Conservation (phyloP, 306 rosid genomes). For the Ormosia semicastrata region DNA sequence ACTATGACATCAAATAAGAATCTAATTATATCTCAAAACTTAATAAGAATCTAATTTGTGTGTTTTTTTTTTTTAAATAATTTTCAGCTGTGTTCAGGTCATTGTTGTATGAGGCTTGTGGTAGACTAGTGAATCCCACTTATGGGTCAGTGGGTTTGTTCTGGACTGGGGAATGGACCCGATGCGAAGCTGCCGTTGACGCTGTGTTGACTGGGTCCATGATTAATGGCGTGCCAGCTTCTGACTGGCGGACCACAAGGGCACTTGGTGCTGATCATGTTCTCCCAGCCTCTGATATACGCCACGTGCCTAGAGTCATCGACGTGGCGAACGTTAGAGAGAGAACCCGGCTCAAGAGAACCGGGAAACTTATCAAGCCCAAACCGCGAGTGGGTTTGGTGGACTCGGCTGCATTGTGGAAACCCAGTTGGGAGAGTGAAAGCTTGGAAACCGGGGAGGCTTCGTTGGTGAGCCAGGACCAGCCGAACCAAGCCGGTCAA, state of each 20-base stretch:
- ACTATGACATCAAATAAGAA: not conserved
- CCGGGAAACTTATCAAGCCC: not conserved
- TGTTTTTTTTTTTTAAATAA: not conserved
- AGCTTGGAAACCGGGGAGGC: slow-evolving; percentile 23
- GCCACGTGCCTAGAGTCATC: slow-evolving; percentile 41
- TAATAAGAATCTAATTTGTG: not conserved
- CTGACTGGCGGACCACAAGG: not conserved
- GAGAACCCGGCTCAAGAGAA: slow-evolving; percentile 40
- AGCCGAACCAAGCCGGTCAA: not conserved
- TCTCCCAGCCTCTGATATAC: slow-evolving; percentile 31
- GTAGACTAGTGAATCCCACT: slow-evolving; percentile 65
- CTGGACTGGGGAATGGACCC: slow-evolving; percentile 52
- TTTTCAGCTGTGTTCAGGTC: slow-evolving; percentile 58
- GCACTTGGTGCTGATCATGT: not conserved
- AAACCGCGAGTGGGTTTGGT: not conserved
- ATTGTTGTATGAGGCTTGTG: slow-evolving; percentile 66
- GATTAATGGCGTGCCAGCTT: not conserved
- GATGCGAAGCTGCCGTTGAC: slow-evolving; percentile 64
- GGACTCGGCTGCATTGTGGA: not conserved
- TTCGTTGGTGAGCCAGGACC: not conserved
- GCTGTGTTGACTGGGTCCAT: slow-evolving; percentile 45
- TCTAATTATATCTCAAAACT: not conserved
- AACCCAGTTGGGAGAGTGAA: not conserved
- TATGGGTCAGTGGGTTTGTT: slow-evolving; percentile 64
- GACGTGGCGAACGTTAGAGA: not conserved